Evolutionary conservation across 225 moss, liverwort and hornwort species (phyloP).

Genomic region (Marchantia paleacea): DNA sequence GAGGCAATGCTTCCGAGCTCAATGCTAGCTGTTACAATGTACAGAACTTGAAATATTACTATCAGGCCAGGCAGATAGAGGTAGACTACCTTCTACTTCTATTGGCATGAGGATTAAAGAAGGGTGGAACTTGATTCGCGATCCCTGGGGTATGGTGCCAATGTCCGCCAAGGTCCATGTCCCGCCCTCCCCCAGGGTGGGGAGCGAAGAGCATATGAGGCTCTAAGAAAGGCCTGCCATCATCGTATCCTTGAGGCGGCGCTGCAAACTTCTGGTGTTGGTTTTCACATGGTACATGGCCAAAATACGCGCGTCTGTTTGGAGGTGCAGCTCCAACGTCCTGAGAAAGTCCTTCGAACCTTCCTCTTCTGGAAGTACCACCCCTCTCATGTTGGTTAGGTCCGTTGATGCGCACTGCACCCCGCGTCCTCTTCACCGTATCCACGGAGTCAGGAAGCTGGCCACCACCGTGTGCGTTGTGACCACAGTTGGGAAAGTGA

Average conservation of each 20-base stretch:
- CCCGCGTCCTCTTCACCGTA: not conserved
- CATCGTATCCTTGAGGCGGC: not conserved
- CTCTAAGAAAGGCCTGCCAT: not conserved
- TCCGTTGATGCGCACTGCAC: conserved; percentile 2
- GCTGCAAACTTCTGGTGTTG: not conserved
- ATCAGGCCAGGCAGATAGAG: not conserved
- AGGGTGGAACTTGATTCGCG: conserved; percentile 2
- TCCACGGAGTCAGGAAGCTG: not conserved
- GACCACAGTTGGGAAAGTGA: conserved; percentile 5
- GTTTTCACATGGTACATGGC: conserved; percentile 4
- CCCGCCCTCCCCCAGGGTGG: not conserved
- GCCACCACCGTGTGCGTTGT: not conserved
- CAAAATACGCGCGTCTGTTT: not conserved
- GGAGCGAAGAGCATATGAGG: not conserved
- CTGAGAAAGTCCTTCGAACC: too few relatives aligned
- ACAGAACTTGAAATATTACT: not conserved
- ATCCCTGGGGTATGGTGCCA: not conserved
- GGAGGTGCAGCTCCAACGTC: not conserved
- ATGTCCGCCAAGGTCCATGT: not conserved
- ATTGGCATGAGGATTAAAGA: not conserved
- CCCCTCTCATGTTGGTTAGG: not conserved
- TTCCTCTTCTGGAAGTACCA: not conserved
- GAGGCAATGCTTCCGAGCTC: not conserved
- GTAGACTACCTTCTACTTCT: conserved; percentile 6
- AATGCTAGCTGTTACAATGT: not conserved